Base-by-base conservation (phyloP, 192 early-diverging fungal species). In the Dissophora globulifera region DNA sequence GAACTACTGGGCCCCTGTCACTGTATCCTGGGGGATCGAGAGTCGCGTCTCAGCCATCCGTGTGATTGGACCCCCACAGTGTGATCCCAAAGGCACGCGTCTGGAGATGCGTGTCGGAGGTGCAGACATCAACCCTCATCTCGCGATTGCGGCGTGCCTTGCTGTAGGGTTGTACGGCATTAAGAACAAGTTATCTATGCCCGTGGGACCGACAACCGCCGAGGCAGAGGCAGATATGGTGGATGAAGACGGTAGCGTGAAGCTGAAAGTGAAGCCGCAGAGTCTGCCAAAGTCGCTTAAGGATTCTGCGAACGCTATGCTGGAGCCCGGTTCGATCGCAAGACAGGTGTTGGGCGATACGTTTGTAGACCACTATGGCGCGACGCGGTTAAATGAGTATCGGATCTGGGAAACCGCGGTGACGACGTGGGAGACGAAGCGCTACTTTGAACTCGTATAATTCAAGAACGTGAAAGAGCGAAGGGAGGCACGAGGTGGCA, bases 1-100 rank as follows among this genome's bases (percentile, higher is more conserved):
- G 72, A 91, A 90, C 76, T 93, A 87, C 64, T 95, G 93, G 93
- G 93, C 93, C 13, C 93, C 93, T 4, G 82, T 93, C 2, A 93
- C 87, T 5, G 86, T 92, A 27, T 90, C 90, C 2, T 95, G 93
- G 85, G 92, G 93, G 22, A 81, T 92, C 43, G 92, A 93, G 53
- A 87, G 88, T 55, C 82, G 93, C 26, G 82, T 83, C 3, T 76
- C 89, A 1, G 88, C 93, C 17, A 83, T 95, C 48, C 89, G 93
- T 25, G 72, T 93, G 49, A 93, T 95, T 55, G 80, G 79, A 2
- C 91, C 93, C 9, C 90, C 93, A 4, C 84, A 85, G 17, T 86
- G 84, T 43, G 84, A 92, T n/a, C 33, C 86, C 11, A 78, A 74
- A 43, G 83, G 90, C 12, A 91, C 91, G 3, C 86, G 93, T 30